These are phyloP conservation scores for Chaetoscypha palmicola DNA, from an alignment of 2,329 filamentous ascomycete genomes.

Conservation along the genomic window DNA sequence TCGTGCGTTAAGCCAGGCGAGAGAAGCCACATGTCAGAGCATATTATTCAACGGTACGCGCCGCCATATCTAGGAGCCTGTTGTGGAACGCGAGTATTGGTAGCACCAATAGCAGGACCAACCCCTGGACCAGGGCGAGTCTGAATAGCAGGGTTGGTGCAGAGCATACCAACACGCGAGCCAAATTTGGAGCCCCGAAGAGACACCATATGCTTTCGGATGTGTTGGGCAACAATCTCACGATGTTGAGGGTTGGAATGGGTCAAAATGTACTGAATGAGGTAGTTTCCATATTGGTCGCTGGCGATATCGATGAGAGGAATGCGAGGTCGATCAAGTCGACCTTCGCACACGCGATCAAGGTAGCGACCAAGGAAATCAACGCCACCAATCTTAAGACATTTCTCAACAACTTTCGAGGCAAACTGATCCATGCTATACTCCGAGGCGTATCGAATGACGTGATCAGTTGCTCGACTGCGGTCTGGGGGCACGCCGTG, in stretches of 20 bases:
- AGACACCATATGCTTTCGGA: conserved; percentile 99
- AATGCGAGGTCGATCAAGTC: conserved; percentile 85
- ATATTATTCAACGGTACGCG: conserved; percentile 55
- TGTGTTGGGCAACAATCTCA: conserved; percentile 87
- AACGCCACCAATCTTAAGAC: conserved; percentile 85
- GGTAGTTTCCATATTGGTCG: conserved; percentile 97
- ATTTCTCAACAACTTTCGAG: conserved; percentile 98
- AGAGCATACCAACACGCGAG: conserved; percentile 96
- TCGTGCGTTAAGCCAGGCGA: conserved; percentile 27
- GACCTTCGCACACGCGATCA: conserved; percentile 86
- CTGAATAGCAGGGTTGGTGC: conserved; percentile 84
- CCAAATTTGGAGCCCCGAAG: conserved; percentile 97
- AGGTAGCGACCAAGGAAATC: conserved; percentile 93
- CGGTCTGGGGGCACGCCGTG: conserved; percentile 88
- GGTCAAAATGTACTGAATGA: conserved; percentile 94
- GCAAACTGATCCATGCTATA: conserved; percentile 99
- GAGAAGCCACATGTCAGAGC: conserved; percentile 25
- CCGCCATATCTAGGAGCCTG: conserved; percentile 50
- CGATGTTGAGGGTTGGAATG: conserved; percentile 82
- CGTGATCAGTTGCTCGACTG: conserved; percentile 88
- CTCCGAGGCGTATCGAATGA: conserved; percentile 85
- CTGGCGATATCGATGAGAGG: conserved; percentile 96
- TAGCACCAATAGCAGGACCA: conserved; percentile 53
- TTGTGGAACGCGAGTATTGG: conserved; percentile 44
- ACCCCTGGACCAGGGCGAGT: conserved; percentile 83